These are phyloP conservation scores for Globisporangium spinosum DNA, from an alignment of 352 stramenopile species.

Conservation along the genomic window DNA sequence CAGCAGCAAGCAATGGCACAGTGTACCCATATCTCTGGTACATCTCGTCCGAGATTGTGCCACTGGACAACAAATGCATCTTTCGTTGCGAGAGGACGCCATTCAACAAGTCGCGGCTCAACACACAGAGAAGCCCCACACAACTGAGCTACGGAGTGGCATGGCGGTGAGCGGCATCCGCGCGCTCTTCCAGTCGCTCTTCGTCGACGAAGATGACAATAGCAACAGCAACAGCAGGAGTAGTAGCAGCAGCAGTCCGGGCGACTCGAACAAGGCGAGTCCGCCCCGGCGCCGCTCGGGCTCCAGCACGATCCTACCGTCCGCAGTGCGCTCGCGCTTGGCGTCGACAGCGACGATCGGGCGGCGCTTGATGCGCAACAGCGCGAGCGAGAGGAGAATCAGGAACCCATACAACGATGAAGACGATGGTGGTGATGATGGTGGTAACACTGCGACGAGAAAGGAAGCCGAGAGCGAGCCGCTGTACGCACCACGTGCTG, in stretches of 20 bases:
- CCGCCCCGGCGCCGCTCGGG: conserved; percentile 9
- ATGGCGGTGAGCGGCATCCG: conserved; percentile 12
- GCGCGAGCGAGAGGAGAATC: not conserved
- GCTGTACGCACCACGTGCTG: conserved; percentile 38
- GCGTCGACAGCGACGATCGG: not conserved
- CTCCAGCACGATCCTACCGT: conserved; percentile 7
- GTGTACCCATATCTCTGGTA: not conserved
- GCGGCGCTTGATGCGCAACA: not conserved
- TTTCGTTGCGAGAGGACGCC: not conserved
- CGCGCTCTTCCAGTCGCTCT: conserved; percentile 18
- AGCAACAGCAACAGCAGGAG: no score
- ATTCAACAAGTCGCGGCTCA: not conserved
- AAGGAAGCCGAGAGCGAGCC: conserved; percentile 13
- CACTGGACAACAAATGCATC: not conserved
- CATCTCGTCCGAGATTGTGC: not conserved
- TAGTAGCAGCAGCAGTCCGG: not conserved
- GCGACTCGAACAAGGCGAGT: not conserved
- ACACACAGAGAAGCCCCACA: not conserved
- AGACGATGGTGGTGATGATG: not conserved
- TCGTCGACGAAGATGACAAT: conserved; percentile 1
- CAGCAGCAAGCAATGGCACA: not conserved
- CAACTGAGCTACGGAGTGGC: not conserved
- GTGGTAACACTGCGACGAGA: not conserved
- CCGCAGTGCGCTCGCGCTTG: conserved; percentile 6
- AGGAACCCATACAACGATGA: not conserved